phyloP scores from a whole-genome alignment of 2,329 filamentous ascomycete species.

The Monosporascus ibericus region DNA sequence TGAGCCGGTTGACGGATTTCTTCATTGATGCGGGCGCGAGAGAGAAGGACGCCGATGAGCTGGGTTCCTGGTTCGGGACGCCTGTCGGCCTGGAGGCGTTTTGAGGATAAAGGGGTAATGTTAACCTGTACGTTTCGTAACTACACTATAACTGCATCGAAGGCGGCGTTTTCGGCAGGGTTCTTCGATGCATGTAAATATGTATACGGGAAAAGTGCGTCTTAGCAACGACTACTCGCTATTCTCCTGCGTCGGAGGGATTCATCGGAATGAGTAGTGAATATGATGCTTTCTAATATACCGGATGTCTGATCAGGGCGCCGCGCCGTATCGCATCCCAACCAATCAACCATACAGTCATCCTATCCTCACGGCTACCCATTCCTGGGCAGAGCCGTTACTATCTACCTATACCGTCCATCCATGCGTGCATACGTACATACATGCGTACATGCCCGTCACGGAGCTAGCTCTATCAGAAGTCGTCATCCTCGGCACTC shows the following conservation, averaged over 20 bases:
- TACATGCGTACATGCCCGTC: constrained; percentile 3
- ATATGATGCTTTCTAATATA: constrained; percentile 2
- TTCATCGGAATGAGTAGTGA: too few relatives aligned
- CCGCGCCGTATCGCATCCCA: too few relatives aligned
- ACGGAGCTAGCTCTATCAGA: constrained; percentile 31
- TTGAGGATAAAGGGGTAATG: constrained; percentile 30
- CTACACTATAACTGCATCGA: constrained; percentile 7
- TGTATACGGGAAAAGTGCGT: constrained; percentile 9
- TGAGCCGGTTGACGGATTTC: constrained; percentile 66
- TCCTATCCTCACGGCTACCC: too few relatives aligned
- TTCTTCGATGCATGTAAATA: constrained; percentile 8
- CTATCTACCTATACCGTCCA: not conserved
- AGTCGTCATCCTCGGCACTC: constrained; percentile 53
- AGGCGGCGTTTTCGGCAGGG: constrained; percentile 14
- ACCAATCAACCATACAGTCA: too few relatives aligned
- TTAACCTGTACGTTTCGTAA: too few relatives aligned
- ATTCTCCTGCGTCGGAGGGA: constrained; percentile 14
- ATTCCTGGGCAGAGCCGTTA: too few relatives aligned
- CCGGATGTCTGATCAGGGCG: too few relatives aligned
- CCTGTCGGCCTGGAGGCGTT: constrained; percentile 66
- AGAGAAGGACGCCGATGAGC: constrained; percentile 53
- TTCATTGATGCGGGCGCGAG: constrained; percentile 41
- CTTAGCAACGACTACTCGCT: not conserved
- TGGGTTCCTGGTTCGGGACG: constrained; percentile 77
- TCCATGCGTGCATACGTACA: constrained; percentile 4